Evolutionary conservation across 2,329 filamentous ascomycete species (phyloP), one percentile per base, ranked within the genome.

Genomic region (Xylariomycetidae sp.): DNA sequence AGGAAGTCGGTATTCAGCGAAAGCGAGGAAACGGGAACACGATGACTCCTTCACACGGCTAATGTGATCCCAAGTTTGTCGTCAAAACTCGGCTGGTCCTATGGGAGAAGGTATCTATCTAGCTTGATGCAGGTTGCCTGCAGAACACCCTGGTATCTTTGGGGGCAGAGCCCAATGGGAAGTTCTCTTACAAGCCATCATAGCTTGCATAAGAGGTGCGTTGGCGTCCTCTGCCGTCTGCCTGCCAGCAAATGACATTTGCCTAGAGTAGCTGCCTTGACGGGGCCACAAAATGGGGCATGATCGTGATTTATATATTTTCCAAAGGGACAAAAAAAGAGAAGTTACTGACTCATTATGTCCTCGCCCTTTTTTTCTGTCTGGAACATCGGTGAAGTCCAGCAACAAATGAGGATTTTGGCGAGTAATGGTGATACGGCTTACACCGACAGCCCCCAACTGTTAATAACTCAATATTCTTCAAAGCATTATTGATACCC

Each of bases 401-500:
- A n/a, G n/a, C n/a, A n/a, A n/a, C n/a, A n/a, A n/a, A n/a, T n/a
- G n/a, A n/a, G n/a, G n/a, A n/a, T n/a, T 34, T 26, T 33, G 23
- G 15, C 25, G 20, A 20, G 22, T 36, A n/a, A 32, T 22, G 15
- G 15, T 28, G 17, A 16, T 30, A 20, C 30, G 30, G 23, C 27
- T 22, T 22, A 22, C 30, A 32, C 37, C 29, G 30, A 31, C 30
- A 42, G 25, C 36, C 40, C 32, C 40, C 33, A 34, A 41, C 45
- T 45, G 41, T 42, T 35, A 32, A 37, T 27, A 37, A 8, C 28
- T 9, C 32, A 28, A 40, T 17, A 31, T 27, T 39, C 30, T n/a
- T n/a, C n/a, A 34, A 33, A 37, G 36, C 39, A 30, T 44, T 44
- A 48, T 56, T 56, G 53, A 39, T 54, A 54, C 53, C 53, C 50